Base-by-base conservation (phyloP, 2,329 filamentous ascomycete genomes). In the Penicillium sp. region DNA sequence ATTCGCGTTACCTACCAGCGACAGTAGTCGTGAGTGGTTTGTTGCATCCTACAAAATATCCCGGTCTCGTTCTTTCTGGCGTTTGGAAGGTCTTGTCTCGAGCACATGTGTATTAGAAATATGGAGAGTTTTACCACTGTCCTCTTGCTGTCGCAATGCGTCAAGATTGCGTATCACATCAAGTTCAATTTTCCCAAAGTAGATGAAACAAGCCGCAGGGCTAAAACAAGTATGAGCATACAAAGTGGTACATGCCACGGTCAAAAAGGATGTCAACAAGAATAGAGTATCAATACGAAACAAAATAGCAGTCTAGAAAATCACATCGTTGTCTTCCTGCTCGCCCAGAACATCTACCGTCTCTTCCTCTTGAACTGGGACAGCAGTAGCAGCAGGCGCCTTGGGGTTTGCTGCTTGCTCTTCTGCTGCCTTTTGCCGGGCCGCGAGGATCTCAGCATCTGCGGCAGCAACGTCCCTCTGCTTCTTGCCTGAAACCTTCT, bases 1-100 rank as follows among this genome's bases (percentile, higher is more conserved):
- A 90, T 99, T 73, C 95, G 94, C 78, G 92, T 99, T 61, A 97
- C 94, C 15, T 99, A 96, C 81, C 94, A 97, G 78, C 83, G 92
- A 68, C 90, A 96, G 79, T 63, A 56, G 51, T 59, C 46, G 56
- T 59, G 45, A 38, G 45, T 53, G 55, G 46, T 44, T 31, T 56
- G 41, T 50, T 50, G 55, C 29, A 46, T 58, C 52, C 40, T 52
- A 52, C 52, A 54, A 62, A 59, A 62, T 56, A 59, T 60, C 40
- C 46, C 42, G 52, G 41, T 60, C 50, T 57, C 50, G 50, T 59
- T 60, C 48, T 58, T 63, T 61, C 47, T 60, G 65, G 69, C 68
- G 67, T 71, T 70, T 58, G 64, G 68, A 57, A 63, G 60, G 63
- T 61, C 54, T 45, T 56, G 52, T 60, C 55, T 59, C 41, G 48